phyloP scores from a whole-genome alignment of 2,329 filamentous ascomycete species.

The Colletotrichum salicis region DNA sequence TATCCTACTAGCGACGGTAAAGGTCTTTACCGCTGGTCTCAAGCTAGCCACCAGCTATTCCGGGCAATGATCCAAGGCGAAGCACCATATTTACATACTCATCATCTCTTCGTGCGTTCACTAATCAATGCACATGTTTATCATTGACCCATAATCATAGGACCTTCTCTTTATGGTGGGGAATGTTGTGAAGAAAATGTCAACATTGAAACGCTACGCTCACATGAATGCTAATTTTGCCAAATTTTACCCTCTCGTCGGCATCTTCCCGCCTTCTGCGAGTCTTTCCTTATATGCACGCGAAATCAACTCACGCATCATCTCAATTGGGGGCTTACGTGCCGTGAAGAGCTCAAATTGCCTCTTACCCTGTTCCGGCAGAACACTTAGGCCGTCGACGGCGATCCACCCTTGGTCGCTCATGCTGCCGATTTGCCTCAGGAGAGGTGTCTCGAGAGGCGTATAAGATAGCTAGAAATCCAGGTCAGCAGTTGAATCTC shows the following conservation, averaged over 20 bases:
- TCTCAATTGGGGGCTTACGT: slow-evolving; percentile 71
- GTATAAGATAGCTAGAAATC: slow-evolving; percentile 55
- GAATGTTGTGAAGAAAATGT: not conserved
- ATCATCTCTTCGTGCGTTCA: not conserved
- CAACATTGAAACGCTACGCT: not conserved
- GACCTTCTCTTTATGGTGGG: not conserved
- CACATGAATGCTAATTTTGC: not conserved
- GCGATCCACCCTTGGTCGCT: slow-evolving; percentile 75
- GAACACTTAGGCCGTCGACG: slow-evolving; percentile 78
- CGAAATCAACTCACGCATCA: slow-evolving; percentile 76
- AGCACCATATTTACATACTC: not conserved
- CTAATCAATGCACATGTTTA: not conserved
- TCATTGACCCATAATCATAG: not conserved
- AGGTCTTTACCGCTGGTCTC: not conserved
- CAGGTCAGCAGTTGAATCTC: not conserved
- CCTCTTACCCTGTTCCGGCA: slow-evolving; percentile 82
- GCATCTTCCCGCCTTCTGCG: slow-evolving; percentile 8
- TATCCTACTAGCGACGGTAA: not conserved
- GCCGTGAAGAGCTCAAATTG: slow-evolving; percentile 86
- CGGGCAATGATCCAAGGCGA: not conserved
- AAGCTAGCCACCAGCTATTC: not conserved
- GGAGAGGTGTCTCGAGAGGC: slow-evolving; percentile 75
- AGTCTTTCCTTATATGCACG: slow-evolving; percentile 53
- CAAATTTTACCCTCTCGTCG: not conserved
- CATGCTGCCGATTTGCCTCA: slow-evolving; percentile 72